Conservation (phyloP, 2,329 filamentous ascomycete species). For the Zymoseptoria crescenta region DNA sequence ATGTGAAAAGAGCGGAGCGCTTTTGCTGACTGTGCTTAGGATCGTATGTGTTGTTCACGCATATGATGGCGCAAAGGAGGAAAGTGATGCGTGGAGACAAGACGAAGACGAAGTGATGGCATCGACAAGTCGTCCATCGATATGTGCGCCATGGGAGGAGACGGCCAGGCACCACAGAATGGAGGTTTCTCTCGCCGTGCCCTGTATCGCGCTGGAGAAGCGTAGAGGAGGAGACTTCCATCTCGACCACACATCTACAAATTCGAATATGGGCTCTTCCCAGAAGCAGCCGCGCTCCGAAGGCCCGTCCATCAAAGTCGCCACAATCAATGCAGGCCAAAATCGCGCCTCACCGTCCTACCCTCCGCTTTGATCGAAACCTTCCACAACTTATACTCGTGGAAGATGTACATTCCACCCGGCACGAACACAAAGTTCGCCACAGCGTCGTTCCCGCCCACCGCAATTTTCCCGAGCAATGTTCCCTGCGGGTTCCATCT, state of each 20-base stretch:
- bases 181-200: background rate
- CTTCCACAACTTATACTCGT: constrained; percentile 28
- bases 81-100: constrained; percentile 64
- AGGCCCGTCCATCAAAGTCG: background rate
- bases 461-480: constrained; percentile 49
- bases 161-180: background rate
- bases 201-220: too few species aligned
- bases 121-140: background rate
- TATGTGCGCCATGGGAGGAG: background rate
- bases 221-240: too few species aligned
- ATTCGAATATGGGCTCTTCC: too few species aligned
- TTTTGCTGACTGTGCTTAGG: constrained; percentile 36
- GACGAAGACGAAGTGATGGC: constrained; percentile 21
- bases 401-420: constrained; percentile 27
- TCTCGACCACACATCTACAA: too few species aligned
- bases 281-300: too few species aligned
- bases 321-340: constrained; percentile 15
- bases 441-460: constrained; percentile 30
- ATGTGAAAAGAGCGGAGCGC: background rate
- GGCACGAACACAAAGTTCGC: constrained; percentile 30
- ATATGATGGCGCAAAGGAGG: constrained; percentile 87
- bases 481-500: constrained; percentile 43
- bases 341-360: constrained; percentile 27
- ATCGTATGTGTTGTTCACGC: constrained; percentile 77
- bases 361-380: constrained; percentile 27